These are phyloP conservation scores for Coccomyxa subellipsoidea DNA, from an alignment of 163 green algal genomes.

Conservation along the genomic window DNA sequence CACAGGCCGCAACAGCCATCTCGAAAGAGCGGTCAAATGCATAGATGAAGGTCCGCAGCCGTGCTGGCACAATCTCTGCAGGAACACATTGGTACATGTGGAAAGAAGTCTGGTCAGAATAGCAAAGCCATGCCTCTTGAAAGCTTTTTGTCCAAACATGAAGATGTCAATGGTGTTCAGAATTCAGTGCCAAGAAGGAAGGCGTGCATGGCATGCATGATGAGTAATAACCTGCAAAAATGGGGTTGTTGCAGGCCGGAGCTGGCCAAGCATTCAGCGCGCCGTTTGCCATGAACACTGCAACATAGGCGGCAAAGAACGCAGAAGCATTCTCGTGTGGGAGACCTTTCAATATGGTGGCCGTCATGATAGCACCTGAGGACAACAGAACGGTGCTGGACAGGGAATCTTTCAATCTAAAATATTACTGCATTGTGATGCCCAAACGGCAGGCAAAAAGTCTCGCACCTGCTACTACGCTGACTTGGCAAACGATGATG, in stretches of 20 bases:
- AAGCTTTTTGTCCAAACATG: neutral
- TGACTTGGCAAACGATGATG: constrained; percentile 58
- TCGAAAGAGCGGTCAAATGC: constrained; percentile 77
- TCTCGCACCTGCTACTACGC: constrained; percentile 19
- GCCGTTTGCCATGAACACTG: neutral
- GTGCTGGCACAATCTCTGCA: constrained; percentile 78
- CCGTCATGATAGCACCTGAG: neutral
- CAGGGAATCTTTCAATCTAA: too few relatives aligned
- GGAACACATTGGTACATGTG: constrained; percentile 48
- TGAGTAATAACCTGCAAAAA: constrained; percentile 55
- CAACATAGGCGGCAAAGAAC: neutral
- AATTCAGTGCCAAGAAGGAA: too few relatives aligned
- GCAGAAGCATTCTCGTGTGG: neutral
- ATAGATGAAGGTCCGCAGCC: constrained; percentile 73
- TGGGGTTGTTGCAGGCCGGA: constrained; percentile 51
- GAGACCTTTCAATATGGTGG: neutral
- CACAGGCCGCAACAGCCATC: constrained; percentile 28
- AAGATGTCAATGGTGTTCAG: too few relatives aligned
- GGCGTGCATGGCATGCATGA: too few relatives aligned
- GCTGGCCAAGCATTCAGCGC: constrained; percentile 12
- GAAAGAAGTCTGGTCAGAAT: neutral
- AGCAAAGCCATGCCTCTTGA: neutral
- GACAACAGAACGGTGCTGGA: neutral
- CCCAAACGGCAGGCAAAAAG: neutral
- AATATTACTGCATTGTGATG: neutral